phyloP scores from a whole-genome alignment of 1,139 yeast genomes.

The Yarrowia galli region DNA sequence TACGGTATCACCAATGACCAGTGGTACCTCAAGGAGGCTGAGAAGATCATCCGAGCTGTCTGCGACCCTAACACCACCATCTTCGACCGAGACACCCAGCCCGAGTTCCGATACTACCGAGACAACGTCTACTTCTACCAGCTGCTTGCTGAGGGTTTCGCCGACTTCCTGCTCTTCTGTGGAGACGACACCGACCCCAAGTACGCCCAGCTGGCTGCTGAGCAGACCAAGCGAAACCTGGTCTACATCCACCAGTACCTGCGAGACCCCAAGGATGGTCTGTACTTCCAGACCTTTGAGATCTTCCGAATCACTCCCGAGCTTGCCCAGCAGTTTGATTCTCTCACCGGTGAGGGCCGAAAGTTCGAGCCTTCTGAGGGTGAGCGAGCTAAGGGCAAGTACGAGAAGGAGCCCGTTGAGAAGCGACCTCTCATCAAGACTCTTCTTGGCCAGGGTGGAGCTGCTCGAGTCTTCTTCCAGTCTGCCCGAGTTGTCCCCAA shows the following conservation, averaged over 20 bases:
- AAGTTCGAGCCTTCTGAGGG: constrained; percentile 61
- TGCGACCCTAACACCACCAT: constrained; percentile 63
- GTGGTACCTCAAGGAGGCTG: constrained; percentile 65
- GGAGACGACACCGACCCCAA: constrained; percentile 52
- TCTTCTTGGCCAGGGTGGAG: constrained; percentile 69
- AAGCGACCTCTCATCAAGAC: constrained; percentile 59
- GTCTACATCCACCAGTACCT: constrained; percentile 57
- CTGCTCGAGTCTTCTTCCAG: constrained; percentile 73
- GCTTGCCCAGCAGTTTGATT: constrained; percentile 60
- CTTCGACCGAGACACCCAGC: constrained; percentile 69
- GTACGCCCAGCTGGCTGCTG: constrained; percentile 44
- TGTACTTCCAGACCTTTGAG: constrained; percentile 68
- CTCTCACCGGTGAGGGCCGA: constrained; percentile 65
- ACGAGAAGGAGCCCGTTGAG: constrained; percentile 51
- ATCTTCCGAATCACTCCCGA: constrained; percentile 63
- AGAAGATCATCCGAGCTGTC: constrained; percentile 65
- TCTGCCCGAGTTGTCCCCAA: constrained; percentile 64
- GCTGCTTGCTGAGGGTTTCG: constrained; percentile 70
- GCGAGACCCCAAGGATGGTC: constrained; percentile 65
- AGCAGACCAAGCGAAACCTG: constrained; percentile 47
- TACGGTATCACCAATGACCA: constrained; percentile 61
- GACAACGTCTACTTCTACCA: constrained; percentile 72
- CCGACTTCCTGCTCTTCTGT: constrained; percentile 64
- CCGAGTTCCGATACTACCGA: constrained; percentile 66
- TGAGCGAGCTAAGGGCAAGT: constrained; percentile 53